Conservation (phyloP, 2,329 filamentous ascomycete genomes). For the Cercospora canescens region DNA sequence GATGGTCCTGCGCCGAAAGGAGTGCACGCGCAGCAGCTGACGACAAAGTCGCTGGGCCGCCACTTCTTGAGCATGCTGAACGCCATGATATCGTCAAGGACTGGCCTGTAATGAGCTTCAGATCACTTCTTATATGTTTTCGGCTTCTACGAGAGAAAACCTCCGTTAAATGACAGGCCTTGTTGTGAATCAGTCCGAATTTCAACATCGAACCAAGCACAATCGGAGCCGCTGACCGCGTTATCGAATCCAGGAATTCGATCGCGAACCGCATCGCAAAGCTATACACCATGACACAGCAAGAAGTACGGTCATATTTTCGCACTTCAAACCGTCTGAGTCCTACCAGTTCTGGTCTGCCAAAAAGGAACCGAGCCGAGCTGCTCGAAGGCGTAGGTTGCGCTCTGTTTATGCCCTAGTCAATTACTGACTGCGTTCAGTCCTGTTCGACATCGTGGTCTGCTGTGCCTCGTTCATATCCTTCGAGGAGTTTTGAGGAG, state of each 20-base stretch:
- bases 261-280: background rate
- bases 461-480: background rate
- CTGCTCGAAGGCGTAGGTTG: background rate
- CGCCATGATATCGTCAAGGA: background rate
- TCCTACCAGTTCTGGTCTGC: background rate
- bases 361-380: background rate
- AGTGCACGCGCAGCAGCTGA: background rate
- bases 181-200: background rate
- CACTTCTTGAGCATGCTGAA: background rate
- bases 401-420: background rate
- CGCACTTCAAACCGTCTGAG: background rate
- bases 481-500: background rate
- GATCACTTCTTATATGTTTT: background rate
- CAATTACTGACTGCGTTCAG: background rate
- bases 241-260: background rate
- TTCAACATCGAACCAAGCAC: background rate
- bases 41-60: background rate
- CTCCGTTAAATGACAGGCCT: background rate
- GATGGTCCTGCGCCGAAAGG: background rate
- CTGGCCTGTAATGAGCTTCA: background rate
- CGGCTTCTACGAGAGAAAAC: background rate
- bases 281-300: background rate
- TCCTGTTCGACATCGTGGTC: background rate
- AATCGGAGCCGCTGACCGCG: background rate
- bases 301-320: background rate